Evolutionary conservation across 2,329 filamentous ascomycete genomes (phyloP).

Genomic region (Aureobasidium pullulans): DNA sequence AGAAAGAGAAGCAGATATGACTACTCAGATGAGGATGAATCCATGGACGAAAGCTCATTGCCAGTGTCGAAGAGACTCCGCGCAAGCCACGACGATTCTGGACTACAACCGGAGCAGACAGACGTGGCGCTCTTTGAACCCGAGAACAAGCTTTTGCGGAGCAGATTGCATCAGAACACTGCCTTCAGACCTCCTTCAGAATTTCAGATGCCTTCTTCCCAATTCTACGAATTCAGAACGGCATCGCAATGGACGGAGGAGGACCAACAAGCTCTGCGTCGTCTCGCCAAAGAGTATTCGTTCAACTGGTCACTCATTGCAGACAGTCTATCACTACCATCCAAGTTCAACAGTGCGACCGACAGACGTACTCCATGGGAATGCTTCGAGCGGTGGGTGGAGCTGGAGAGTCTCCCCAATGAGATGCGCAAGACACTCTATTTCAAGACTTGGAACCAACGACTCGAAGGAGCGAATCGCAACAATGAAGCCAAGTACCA

Average conservation of each 20-base stretch:
- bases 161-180: conserved; percentile 82
- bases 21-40: conserved; percentile 43
- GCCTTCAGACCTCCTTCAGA: conserved; percentile 91
- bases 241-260: conserved; percentile 86
- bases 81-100: conserved; percentile 28
- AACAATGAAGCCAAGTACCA: conserved; percentile 53
- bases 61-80: conserved; percentile 17
- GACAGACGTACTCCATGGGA: conserved; percentile 95
- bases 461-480: conserved; percentile 56
- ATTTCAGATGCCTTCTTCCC: conserved; percentile 79
- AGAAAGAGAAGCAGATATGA: conserved; percentile 76
- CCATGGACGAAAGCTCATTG: neutral
- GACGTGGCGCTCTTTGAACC: conserved; percentile 83
- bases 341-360: conserved; percentile 72
- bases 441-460: conserved; percentile 67
- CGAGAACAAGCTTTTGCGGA: conserved; percentile 81
- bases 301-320: conserved; percentile 98
- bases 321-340: conserved; percentile 65
- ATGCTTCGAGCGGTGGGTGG: conserved; percentile 95
- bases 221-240: conserved; percentile 79
- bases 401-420: conserved; percentile 78
- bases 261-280: conserved; percentile 84
- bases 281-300: conserved; percentile 80
- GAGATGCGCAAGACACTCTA: conserved; percentile 96
- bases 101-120: conserved; percentile 60